Percentiles rank a stretch among this genome's conserved stretches.
Conservation (phyloP, 2,329 filamentous ascomycete genomes). For the Alternaria panax region DNA sequence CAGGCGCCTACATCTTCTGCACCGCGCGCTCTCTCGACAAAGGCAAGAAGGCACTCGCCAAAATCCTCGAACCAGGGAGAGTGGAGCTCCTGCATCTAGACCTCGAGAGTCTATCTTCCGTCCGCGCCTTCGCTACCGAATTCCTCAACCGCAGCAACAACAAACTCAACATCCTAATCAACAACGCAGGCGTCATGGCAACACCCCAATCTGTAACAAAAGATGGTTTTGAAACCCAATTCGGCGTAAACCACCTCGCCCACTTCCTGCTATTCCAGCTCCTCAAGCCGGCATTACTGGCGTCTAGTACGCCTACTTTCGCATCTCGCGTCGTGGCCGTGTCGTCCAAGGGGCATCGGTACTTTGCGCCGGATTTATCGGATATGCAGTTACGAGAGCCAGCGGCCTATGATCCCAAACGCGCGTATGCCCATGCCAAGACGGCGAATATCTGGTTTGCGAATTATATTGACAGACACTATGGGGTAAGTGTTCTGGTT, state of each 20-base stretch:
- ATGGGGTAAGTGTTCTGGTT: neutral
- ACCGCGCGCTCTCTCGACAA: slow-evolving; percentile 50
- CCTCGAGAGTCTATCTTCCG: neutral
- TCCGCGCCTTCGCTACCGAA: neutral
- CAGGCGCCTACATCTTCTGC: slow-evolving; percentile 56
- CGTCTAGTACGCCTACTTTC: neutral
- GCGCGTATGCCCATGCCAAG: neutral
- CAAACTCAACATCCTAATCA: neutral
- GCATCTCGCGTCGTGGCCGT: neutral
- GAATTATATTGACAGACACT: neutral
- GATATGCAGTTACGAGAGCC: neutral
- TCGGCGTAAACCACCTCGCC: neutral
- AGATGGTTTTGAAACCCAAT: neutral
- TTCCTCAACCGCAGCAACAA: neutral
- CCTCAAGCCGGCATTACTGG: neutral
- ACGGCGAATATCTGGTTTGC: neutral
- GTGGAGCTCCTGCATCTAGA: neutral
- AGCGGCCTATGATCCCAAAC: neutral
- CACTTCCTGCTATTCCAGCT: neutral
- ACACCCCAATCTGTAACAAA: neutral
- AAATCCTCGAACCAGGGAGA: neutral
- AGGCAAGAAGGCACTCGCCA: slow-evolving; percentile 18
- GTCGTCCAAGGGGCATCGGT: neutral
- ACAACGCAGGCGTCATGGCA: neutral
- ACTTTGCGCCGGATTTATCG: neutral